Percentiles rank a stretch among this genome's conserved stretches.
Conservation (phyloP, 192 early-diverging fungal species). For the Coemansia sp. region DNA sequence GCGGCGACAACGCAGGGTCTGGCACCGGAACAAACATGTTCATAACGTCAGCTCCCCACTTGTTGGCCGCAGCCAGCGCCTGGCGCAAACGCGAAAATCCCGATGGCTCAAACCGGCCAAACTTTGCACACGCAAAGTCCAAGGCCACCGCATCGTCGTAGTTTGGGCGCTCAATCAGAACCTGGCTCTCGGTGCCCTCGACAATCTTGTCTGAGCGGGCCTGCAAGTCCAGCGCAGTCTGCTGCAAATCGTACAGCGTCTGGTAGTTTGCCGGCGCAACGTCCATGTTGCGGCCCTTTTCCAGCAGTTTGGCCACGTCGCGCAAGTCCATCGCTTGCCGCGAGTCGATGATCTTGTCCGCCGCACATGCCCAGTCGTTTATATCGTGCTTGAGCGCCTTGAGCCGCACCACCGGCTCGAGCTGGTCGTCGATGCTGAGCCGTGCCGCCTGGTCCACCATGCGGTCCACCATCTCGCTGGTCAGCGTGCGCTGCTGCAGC, state of each 20-base stretch:
- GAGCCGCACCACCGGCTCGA: slow-evolving; percentile 15
- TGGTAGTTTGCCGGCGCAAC: slow-evolving; percentile 22
- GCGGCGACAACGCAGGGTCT: background rate
- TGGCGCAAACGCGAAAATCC: slow-evolving; percentile 9
- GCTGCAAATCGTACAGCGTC: slow-evolving; percentile 24
- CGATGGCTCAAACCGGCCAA: slow-evolving; percentile 43
- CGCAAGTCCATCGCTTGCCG: slow-evolving; percentile 17
- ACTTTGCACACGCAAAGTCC: slow-evolving; percentile 10
- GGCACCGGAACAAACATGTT: slow-evolving; percentile 20
- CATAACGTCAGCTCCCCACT: slow-evolving; percentile 20
- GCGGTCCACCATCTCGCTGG: background rate
- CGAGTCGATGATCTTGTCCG: slow-evolving; percentile 15
- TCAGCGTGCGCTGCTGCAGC: slow-evolving; percentile 13
- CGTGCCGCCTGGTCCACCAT: slow-evolving; percentile 20
- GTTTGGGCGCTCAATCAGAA: slow-evolving; percentile 34
- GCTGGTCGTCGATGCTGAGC: slow-evolving; percentile 1
- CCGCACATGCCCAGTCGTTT: slow-evolving; percentile 18
- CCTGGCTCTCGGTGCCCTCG: slow-evolving; percentile 18
- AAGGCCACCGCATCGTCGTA: slow-evolving; percentile 21
- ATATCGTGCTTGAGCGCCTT: background rate
- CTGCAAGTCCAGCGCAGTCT: slow-evolving; percentile 40
- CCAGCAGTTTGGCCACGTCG: slow-evolving; percentile 31
- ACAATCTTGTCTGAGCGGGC: slow-evolving; percentile 26
- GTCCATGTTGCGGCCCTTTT: slow-evolving; percentile 39
- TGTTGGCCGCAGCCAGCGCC: slow-evolving; percentile 16